Evolutionary conservation across 257 asterid genomes (phyloP).

Genomic region (Gardenia jasminoides): DNA sequence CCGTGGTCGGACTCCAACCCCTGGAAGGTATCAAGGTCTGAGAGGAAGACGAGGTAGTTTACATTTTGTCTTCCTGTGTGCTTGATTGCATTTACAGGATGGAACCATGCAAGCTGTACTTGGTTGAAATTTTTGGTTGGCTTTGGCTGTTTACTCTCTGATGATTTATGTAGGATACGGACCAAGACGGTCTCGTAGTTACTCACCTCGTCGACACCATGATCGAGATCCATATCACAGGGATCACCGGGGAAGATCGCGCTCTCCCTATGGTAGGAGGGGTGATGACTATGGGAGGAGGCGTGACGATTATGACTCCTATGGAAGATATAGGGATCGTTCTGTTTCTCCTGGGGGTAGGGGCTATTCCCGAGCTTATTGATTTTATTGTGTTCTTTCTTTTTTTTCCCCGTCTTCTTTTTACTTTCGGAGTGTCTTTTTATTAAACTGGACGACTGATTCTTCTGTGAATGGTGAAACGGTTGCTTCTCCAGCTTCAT

Average conservation of each 20-base stretch:
- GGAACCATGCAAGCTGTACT: not conserved
- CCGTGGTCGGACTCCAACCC: slow-evolving; percentile 57
- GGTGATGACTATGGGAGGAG: slow-evolving; percentile 6
- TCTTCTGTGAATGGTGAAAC: not conserved
- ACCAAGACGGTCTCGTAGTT: slow-evolving; percentile 41
- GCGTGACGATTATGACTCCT: slow-evolving; percentile 5
- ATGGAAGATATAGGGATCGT: slow-evolving; percentile 26
- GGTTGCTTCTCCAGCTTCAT: not conserved
- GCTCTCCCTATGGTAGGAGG: slow-evolving; percentile 36
- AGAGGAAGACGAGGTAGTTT: slow-evolving; percentile 40
- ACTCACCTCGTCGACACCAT: slow-evolving; percentile 42
- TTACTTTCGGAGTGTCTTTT: not conserved
- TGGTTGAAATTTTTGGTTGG: not conserved
- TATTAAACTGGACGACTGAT: not conserved
- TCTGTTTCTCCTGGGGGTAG: slow-evolving; percentile 21
- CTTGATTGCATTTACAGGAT: not conserved
- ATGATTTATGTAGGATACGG: slow-evolving; percentile 31
- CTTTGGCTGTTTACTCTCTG: slow-evolving; percentile 1
- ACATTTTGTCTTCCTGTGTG: not conserved
- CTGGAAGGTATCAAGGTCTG: slow-evolving; percentile 47
- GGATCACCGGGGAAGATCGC: slow-evolving; percentile 30
- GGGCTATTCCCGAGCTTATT: slow-evolving; percentile 24
- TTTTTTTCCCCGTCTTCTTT: too few species aligned
- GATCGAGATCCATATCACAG: slow-evolving; percentile 37
- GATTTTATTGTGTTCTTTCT: not conserved